Percentiles rank a stretch among this genome's conserved stretches.
phyloP scores from a whole-genome alignment of 495 filamentous ascomycete genomes.

The Trichocladium uniseriatum region DNA sequence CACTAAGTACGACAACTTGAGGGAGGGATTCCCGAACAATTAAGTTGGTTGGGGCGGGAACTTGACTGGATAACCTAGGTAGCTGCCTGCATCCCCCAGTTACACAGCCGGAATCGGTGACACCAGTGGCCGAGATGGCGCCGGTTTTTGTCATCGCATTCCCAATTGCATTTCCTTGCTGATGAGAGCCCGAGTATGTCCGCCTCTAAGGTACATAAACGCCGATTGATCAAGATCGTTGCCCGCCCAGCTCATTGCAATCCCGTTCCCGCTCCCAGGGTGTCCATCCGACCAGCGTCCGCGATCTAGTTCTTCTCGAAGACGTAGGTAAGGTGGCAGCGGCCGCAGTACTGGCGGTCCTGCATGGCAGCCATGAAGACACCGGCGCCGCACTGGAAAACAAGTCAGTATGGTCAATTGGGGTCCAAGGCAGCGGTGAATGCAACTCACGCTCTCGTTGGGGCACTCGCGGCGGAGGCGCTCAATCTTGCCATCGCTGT shows the following conservation, averaged over 20 bases:
- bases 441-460: conserved; percentile 64
- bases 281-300: neutral
- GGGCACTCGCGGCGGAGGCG: conserved; percentile 97
- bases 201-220: conserved; percentile 32
- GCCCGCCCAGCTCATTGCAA: conserved; percentile 24
- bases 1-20: conserved; percentile 74
- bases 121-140: neutral
- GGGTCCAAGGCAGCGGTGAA: neutral
- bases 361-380: conserved; percentile 99
- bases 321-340: conserved; percentile 99
- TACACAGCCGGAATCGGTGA: conserved; percentile 2
- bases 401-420: conserved; percentile 19
- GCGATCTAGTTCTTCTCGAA: conserved; percentile 64
- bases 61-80: conserved; percentile 5
- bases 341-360: conserved; percentile 99
- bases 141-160: conserved; percentile 17
- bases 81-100: conserved; percentile 7
- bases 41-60: conserved; percentile 14
- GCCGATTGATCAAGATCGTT: conserved; percentile 18
- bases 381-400: conserved; percentile 83
- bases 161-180: conserved; percentile 32
- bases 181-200: conserved; percentile 23
- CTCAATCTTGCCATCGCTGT: conserved; percentile 99
- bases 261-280: conserved; percentile 16
- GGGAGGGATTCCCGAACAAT: conserved; percentile 44